Evolutionary conservation across 768 basidiomycete genomes (phyloP).

Genomic region (Termitomyces sp.): DNA sequence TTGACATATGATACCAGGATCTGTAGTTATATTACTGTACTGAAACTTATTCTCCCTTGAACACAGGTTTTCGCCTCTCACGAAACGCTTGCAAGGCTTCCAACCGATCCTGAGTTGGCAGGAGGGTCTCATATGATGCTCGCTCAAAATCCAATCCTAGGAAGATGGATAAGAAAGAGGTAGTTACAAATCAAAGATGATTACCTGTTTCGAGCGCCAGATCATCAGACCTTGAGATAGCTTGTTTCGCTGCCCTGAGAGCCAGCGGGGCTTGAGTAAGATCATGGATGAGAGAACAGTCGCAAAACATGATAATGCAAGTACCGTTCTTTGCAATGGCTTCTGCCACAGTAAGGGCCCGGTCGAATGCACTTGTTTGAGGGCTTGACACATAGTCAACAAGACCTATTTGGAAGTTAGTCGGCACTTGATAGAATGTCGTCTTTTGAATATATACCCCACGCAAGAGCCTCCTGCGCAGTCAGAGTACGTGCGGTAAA

Average conservation of each 20-base stretch:
- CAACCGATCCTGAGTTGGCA: constrained; percentile 68
- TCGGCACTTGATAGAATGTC: background rate
- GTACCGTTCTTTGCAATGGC: constrained; percentile 67
- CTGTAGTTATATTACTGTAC: constrained; percentile 17
- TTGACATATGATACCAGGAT: constrained; percentile 7
- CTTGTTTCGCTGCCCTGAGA: constrained; percentile 82
- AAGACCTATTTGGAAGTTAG: constrained; percentile 50
- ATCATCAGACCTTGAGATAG: constrained; percentile 77
- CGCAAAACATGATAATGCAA: background rate
- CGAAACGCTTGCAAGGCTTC: constrained; percentile 88
- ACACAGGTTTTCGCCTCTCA: constrained; percentile 76
- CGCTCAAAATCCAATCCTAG: constrained; percentile 90
- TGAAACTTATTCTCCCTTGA: constrained; percentile 67
- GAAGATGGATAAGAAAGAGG: background rate
- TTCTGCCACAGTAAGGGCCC: constrained; percentile 65
- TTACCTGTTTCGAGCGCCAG: constrained; percentile 73
- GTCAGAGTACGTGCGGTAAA: constrained; percentile 73
- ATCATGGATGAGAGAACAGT: background rate
- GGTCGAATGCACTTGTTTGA: constrained; percentile 60
- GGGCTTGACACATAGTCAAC: constrained; percentile 75
- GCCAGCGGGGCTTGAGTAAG: constrained; percentile 69
- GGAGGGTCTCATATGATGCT: constrained; percentile 76
- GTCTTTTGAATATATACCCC: constrained; percentile 43
- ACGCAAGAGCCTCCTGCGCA: constrained; percentile 65
- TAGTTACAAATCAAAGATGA: background rate